A percentile compares a stretch with the other conserved stretches of the same genome.
phyloP scores from a whole-genome alignment of 768 basidiomycete genomes.

The Rickenella mellea region DNA sequence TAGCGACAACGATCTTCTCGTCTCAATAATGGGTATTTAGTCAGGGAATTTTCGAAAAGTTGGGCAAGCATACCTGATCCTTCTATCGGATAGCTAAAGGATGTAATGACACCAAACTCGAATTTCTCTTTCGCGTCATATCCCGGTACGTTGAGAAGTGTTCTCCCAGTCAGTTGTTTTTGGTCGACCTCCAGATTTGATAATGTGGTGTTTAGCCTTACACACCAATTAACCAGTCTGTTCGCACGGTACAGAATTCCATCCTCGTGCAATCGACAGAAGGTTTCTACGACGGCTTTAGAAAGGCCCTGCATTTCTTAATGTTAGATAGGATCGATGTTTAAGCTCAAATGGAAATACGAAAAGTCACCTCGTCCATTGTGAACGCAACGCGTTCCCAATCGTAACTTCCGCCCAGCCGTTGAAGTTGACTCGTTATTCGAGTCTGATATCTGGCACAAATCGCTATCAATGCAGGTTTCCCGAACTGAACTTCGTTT shows the following conservation, averaged over 20 bases:
- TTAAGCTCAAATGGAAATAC: not conserved
- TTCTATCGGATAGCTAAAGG: conserved; percentile 92
- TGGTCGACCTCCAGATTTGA: conserved; percentile 99
- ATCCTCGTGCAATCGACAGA: conserved; percentile 85
- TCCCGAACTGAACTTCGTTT: not conserved
- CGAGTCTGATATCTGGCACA: conserved; percentile 73
- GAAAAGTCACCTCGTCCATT: conserved; percentile 66
- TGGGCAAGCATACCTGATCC: conserved; percentile 48
- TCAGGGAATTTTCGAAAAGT: not conserved
- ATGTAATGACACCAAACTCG: conserved; percentile 93
- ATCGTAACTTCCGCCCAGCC: conserved; percentile 89
- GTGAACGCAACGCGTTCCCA: conserved; percentile 95
- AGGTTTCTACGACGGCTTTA: conserved; percentile 84
- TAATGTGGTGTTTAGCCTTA: conserved; percentile 87
- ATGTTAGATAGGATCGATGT: conserved; percentile 1
- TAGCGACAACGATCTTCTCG: conserved; percentile 87
- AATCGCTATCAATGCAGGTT: not conserved
- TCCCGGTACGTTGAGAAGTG: conserved; percentile 83
- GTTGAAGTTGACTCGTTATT: conserved; percentile 80
- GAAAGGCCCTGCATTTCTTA: conserved; percentile 45
- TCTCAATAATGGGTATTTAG: conserved; percentile 31
- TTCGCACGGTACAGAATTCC: conserved; percentile 93
- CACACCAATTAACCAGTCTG: conserved; percentile 97
- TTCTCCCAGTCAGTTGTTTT: conserved; percentile 77
- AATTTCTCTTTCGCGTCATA: conserved; percentile 94